phyloP scores from a whole-genome alignment of 106 monocot species.

The Xerophyta viscosa region DNA sequence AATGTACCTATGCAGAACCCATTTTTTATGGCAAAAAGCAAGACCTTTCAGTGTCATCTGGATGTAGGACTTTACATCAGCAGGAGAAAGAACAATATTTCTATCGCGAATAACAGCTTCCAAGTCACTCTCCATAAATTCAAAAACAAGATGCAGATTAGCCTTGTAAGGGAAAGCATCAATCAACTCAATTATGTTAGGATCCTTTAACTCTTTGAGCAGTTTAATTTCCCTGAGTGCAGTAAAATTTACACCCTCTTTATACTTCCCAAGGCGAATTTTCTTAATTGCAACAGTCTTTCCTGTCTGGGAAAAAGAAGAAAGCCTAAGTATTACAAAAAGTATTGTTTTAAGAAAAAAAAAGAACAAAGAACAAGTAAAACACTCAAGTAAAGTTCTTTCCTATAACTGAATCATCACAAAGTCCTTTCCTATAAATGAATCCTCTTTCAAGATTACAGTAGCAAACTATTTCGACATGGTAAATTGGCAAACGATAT shows the following conservation, averaged over 20 bases:
- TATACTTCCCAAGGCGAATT: conserved; percentile 80
- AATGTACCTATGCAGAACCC: conserved; percentile 88
- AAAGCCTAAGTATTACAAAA: no score
- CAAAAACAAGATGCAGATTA: conserved; percentile 93
- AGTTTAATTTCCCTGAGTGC: conserved; percentile 95
- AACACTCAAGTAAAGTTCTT: no score
- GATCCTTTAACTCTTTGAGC: conserved; percentile 87
- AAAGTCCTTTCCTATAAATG: no score
- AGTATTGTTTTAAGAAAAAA: no score
- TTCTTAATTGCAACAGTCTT: conserved; percentile 91
- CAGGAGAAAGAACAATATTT: conserved; percentile 90
- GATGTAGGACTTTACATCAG: conserved; percentile 83
- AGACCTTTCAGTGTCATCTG: conserved; percentile 96
- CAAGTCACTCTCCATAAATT: conserved; percentile 94
- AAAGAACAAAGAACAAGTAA: no score
- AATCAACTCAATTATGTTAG: conserved; percentile 90
- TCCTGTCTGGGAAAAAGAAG: conserved; percentile 66
- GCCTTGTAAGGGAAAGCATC: conserved; percentile 95
- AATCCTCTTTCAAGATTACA: no score
- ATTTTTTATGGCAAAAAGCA: conserved; percentile 83
- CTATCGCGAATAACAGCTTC: conserved; percentile 95
- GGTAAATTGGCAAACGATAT: no score
- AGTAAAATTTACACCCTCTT: conserved; percentile 91
- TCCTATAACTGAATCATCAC: no score
- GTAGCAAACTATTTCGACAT: no score